Percentiles rank a stretch among this genome's conserved stretches.
These are phyloP conservation scores for Pythium plurisporium DNA, from an alignment of 352 stramenopile genomes.

Conservation along the genomic window DNA sequence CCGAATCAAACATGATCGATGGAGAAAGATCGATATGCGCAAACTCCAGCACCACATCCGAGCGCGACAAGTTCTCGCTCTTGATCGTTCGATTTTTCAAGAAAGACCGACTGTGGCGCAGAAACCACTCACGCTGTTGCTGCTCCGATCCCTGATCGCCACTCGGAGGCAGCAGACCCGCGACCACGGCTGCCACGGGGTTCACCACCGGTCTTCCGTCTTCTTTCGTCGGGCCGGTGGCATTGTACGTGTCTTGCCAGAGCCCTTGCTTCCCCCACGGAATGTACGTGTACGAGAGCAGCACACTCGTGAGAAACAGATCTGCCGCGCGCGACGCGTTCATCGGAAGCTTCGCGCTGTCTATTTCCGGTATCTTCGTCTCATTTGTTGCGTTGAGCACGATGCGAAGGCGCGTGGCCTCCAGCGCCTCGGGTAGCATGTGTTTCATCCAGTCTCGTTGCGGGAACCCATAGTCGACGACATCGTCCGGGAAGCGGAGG, in stretches of 20 bases:
- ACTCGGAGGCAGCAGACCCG: slow-evolving; percentile 3
- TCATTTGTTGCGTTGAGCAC: neutral
- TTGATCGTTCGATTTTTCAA: neutral
- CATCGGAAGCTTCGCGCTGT: neutral
- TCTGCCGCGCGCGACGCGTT: neutral
- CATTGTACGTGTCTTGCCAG: neutral
- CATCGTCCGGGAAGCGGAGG: neutral
- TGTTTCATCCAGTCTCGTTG: slow-evolving; percentile 13
- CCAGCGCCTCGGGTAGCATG: neutral
- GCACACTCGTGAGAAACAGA: slow-evolving; percentile 5
- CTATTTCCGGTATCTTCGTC: neutral
- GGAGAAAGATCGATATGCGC: slow-evolving; percentile 2
- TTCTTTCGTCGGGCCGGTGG: neutral
- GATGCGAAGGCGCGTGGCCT: neutral
- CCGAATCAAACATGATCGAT: neutral
- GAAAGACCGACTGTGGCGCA: neutral
- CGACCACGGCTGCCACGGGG: neutral
- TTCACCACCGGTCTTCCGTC: neutral
- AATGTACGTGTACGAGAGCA: slow-evolving; percentile 2
- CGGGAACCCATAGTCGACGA: slow-evolving; percentile 2
- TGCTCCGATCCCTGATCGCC: neutral
- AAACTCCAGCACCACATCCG: slow-evolving; percentile 1
- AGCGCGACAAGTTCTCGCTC: neutral
- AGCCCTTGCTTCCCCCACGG: neutral
- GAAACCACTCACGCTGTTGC: slow-evolving; percentile 8